Evolutionary conservation across 805 yeast species (phyloP), one percentile per base, ranked within the genome.

Genomic region (Suhomyces sp.): DNA sequence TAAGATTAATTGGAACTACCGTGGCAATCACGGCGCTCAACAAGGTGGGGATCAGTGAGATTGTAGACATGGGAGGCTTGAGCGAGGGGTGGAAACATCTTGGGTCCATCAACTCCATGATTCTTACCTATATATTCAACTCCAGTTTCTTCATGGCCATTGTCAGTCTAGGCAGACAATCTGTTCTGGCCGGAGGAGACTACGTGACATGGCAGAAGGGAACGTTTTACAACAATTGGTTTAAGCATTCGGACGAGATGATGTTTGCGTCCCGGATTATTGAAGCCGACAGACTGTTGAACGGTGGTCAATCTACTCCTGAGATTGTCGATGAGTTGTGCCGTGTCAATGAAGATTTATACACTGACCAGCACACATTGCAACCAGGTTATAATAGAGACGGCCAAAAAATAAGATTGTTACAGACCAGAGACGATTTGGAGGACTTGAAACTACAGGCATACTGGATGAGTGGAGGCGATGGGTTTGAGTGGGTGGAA

Each of bases 391-490:
- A 56, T 54, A 67, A 65, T 19, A 59, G 72, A 48, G 70, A 67
- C 17, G 79, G 78, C 2, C 56, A 73, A 22, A 72, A 68, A 53
- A 64, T 75, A 48, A 63, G 79, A 48, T 63, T 73, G 43, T 59
- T 75, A 46, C 71, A 71, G 44, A 65, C 70, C 12, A 73, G 66
- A 46, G 81, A 77, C 49, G 55, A 86, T 45, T 82, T 84, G 50
- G 85, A 82, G 53, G 96, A 89, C 54, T 63, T 81, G 45, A 76
- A 83, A 72, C 60, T 89, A 58, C 87, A 88, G 62, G 96, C 90
- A 59, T 89, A 88, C 69, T 89, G 96, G 96, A 82, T 88, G 63
- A 78, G 86, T 41, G 88, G 89, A 6, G 96, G 96, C 27, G 92
- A 86, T 50, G 91, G 90, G 12, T 89, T 87, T 62, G 88, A 85